phyloP scores from a whole-genome alignment of 1,284 basidiomycete species.

The Austroboletus niveus region DNA sequence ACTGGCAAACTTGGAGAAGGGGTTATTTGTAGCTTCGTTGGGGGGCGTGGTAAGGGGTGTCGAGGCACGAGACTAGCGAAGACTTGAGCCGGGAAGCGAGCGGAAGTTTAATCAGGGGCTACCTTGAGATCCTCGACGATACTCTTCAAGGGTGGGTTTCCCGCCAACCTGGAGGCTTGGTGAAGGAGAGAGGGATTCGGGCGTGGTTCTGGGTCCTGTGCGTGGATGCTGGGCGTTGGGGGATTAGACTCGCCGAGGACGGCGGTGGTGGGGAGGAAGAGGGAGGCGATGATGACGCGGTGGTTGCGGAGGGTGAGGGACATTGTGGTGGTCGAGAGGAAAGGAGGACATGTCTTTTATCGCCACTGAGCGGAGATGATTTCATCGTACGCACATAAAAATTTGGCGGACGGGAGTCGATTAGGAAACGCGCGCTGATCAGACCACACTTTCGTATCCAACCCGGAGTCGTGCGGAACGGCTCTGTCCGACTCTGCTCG shows the following conservation, averaged over 20 bases:
- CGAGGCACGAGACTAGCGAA: slow-evolving; percentile 42
- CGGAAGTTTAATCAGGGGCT: background rate
- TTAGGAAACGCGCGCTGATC: background rate
- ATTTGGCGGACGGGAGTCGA: background rate
- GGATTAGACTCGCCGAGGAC: slow-evolving; percentile 56
- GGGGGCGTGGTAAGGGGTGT: slow-evolving; percentile 41
- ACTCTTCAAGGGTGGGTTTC: slow-evolving; percentile 48
- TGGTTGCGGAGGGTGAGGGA: slow-evolving; percentile 59
- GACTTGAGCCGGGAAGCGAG: background rate
- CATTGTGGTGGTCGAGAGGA: slow-evolving; percentile 39
- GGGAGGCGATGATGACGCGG: slow-evolving; percentile 71
- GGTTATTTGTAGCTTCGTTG: slow-evolving; percentile 26
- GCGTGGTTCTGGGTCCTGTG: slow-evolving; percentile 2
- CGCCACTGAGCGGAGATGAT: background rate
- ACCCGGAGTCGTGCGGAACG: slow-evolving; percentile 21
- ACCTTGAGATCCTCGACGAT: slow-evolving; percentile 73
- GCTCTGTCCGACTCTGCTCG: slow-evolving; percentile 6
- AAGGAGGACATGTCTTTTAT: background rate
- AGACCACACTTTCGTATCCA: slow-evolving; percentile 5
- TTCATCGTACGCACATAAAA: no score
- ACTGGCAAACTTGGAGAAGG: slow-evolving; percentile 40
- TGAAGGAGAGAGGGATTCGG: slow-evolving; percentile 16
- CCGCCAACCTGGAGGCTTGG: slow-evolving; percentile 15
- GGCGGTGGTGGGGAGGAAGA: slow-evolving; percentile 73
- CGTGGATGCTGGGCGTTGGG: slow-evolving; percentile 40